Conservation (phyloP, 2,329 filamentous ascomycete genomes). For the Ascochyta viciae-villosae region DNA sequence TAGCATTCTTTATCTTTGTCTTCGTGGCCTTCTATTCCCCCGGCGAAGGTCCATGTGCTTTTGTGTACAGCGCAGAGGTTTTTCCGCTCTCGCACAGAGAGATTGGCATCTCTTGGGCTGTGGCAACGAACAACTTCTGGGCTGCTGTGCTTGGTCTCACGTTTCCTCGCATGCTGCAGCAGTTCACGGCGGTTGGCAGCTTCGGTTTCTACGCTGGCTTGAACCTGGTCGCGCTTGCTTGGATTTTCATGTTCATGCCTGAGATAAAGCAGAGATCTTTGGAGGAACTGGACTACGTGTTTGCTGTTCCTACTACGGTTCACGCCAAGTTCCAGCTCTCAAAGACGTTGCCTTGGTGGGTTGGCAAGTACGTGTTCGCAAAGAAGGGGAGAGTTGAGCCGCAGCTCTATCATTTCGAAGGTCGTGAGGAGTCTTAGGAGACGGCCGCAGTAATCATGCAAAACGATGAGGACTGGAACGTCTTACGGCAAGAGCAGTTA, state of each 20-base stretch:
- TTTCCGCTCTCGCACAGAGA: conserved; percentile 72
- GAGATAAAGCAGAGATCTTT: conserved; percentile 44
- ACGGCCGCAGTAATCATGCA: too few relatives aligned
- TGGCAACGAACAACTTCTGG: conserved; percentile 63
- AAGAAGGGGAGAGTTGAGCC: conserved; percentile 45
- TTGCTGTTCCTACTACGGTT: conserved; percentile 52
- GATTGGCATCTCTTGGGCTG: conserved; percentile 69
- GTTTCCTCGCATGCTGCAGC: conserved; percentile 62
- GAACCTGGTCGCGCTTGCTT: conserved; percentile 64
- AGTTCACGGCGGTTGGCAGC: conserved; percentile 57
- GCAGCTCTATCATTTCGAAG: conserved; percentile 45
- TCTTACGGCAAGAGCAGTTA: too few relatives aligned
- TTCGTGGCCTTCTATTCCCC: conserved; percentile 20
- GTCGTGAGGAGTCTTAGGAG: too few relatives aligned
- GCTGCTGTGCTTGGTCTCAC: conserved; percentile 56
- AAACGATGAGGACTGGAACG: too few relatives aligned
- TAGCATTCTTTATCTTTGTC: conserved; percentile 3
- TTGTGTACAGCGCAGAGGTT: conserved; percentile 71
- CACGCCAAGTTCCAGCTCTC: conserved; percentile 46
- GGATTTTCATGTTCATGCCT: conserved; percentile 64
- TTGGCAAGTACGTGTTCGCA: conserved; percentile 52
- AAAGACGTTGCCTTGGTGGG: conserved; percentile 52
- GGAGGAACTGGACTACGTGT: conserved; percentile 58
- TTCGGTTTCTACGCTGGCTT: conserved; percentile 66
- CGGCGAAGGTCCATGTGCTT: conserved; percentile 48